Conservation (phyloP, 2,329 filamentous ascomycete genomes). For the Clonostachys rosea region DNA sequence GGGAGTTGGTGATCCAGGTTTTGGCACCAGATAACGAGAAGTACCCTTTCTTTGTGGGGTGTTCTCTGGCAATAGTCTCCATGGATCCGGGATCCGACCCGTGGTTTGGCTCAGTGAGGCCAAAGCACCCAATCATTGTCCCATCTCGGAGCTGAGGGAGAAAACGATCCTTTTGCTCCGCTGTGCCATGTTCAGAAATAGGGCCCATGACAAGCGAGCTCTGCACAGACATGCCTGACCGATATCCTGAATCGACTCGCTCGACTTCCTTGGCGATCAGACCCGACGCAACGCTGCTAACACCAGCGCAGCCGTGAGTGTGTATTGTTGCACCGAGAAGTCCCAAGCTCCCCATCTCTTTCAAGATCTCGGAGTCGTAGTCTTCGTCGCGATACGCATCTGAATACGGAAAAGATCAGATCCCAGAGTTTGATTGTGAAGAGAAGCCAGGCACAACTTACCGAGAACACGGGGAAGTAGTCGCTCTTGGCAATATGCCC, state of each 20-base stretch:
- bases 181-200: slow-evolving; percentile 72
- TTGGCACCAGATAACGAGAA: slow-evolving; percentile 70
- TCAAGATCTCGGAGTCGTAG: slow-evolving; percentile 79
- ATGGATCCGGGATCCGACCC: slow-evolving; percentile 80
- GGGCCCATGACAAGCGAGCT: slow-evolving; percentile 85
- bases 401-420: background rate
- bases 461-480: slow-evolving; percentile 14
- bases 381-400: slow-evolving; percentile 58
- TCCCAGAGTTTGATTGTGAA: background rate
- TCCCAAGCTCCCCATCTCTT: slow-evolving; percentile 94
- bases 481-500: slow-evolving; percentile 68
- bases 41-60: slow-evolving; percentile 72
- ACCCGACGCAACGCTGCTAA: slow-evolving; percentile 64
- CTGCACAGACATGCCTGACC: slow-evolving; percentile 81
- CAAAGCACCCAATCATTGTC: slow-evolving; percentile 72
- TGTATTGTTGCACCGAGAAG: slow-evolving; percentile 82
- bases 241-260: slow-evolving; percentile 77
- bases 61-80: slow-evolving; percentile 74
- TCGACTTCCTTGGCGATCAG: slow-evolving; percentile 80
- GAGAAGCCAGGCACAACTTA: too few relatives aligned
- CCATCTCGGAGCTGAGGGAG: slow-evolving; percentile 71
- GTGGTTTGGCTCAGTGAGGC: slow-evolving; percentile 80
- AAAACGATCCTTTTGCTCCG: slow-evolving; percentile 74
- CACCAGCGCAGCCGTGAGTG: slow-evolving; percentile 50
- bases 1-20: slow-evolving; percentile 86